Evolutionary conservation across 495 filamentous ascomycete genomes (phyloP), one percentile per base, ranked within the genome.

Genomic region (Penicillium canescens): DNA sequence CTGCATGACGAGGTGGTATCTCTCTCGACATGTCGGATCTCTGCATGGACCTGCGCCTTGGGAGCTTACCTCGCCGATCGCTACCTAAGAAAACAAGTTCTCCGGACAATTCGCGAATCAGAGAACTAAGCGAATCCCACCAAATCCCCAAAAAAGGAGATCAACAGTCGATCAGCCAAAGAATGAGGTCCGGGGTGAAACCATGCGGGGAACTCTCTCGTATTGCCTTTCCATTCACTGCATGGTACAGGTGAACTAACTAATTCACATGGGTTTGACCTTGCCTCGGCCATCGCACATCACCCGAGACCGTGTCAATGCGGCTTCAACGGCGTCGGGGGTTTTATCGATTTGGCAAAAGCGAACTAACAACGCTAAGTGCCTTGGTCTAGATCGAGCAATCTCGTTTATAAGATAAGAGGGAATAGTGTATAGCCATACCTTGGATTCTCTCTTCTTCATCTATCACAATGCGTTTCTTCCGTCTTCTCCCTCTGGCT

Each of bases 401-500:
- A 49, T 18, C 33, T 46, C 41, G 39, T 40, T 50, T 56, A 56
- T 46, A 54, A 54, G 43, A 21, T 11, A 23, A 11, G 34, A n/a
- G 6, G 18, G 18, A 18, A 18, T 1, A 4, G 34, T n/a, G 34
- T 16, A 16, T 23, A 18, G 7, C 20, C 26, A 7, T 35, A 16
- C 37, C 14, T 24, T 9, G 36, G 35, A 33, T 38, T 23, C 38
- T 48, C 28, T 28, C 41, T 21, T 23, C 13, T 34, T 36, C 35
- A 24, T 13, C 23, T 36, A 24, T 39, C 54, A 67, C 20, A 53
- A 72, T 72, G 69, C 65, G 55, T 52, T 54, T 69, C 58, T 43
- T 55, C 37, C 55, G 50, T 16, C 47, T 71, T 33, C 49, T 76
- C 40, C 42, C 61, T 42, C 61, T 77, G 8, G 42, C 69, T 34